These are phyloP conservation scores for Kwoniella pini DNA, from an alignment of 768 basidiomycete species.

Conservation along the genomic window DNA sequence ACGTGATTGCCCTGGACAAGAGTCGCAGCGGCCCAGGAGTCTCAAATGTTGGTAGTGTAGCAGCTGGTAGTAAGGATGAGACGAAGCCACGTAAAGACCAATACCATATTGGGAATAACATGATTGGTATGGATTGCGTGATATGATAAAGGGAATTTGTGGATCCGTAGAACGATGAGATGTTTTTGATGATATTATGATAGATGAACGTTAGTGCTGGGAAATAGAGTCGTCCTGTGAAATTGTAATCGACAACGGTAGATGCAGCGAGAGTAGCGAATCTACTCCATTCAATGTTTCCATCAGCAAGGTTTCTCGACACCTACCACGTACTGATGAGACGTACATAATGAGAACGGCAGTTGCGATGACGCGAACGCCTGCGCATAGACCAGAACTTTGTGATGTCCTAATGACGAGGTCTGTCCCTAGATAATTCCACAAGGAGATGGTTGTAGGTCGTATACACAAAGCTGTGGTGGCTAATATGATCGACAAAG, in stretches of 20 bases:
- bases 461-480: conserved; percentile 77
- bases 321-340: not conserved
- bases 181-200: conserved; percentile 72
- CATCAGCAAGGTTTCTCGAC: too few species aligned
- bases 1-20: conserved; percentile 61
- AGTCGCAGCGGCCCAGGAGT: conserved; percentile 24
- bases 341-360: conserved; percentile 10
- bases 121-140: conserved; percentile 77
- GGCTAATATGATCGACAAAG: conserved; percentile 61
- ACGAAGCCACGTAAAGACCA: conserved; percentile 53
- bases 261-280: conserved; percentile 35
- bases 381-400: not conserved
- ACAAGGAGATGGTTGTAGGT: conserved; percentile 86
- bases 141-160: conserved; percentile 88
- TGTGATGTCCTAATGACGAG: conserved; percentile 55
- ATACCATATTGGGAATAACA: conserved; percentile 70
- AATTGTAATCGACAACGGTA: conserved; percentile 62
- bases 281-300: too few species aligned
- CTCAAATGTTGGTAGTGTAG: conserved; percentile 24
- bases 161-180: conserved; percentile 90
- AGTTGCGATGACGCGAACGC: not conserved
- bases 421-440: conserved; percentile 68
- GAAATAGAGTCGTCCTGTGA: conserved; percentile 61
- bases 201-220: conserved; percentile 80
- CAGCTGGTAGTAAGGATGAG: conserved; percentile 20